These are phyloP conservation scores for Raphanus raphanistrum DNA, from an alignment of 345 rosid genomes.

Conservation along the genomic window DNA sequence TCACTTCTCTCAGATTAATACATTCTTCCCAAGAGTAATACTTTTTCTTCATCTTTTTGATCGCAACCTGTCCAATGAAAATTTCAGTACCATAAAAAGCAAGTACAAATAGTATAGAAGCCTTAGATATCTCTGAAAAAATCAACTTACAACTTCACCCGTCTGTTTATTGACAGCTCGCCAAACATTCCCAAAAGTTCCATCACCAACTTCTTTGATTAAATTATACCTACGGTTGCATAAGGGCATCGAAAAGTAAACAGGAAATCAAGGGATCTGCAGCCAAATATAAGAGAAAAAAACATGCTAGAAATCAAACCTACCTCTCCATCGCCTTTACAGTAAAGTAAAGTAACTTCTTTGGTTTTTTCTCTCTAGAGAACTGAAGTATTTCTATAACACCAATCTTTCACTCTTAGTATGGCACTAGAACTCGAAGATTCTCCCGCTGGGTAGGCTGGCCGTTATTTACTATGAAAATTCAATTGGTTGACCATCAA, in stretches of 20 bases:
- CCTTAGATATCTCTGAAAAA: neutral
- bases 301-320: conserved; percentile 23
- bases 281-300: neutral
- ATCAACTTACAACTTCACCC: conserved; percentile 79
- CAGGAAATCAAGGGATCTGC: neutral
- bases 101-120: neutral
- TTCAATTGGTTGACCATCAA: conserved; percentile 40
- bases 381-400: conserved; percentile 45
- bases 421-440: conserved; percentile 22
- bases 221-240: conserved; percentile 65
- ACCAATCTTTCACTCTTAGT: conserved; percentile 37
- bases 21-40: conserved; percentile 96
- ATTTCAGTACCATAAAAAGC: conserved; percentile 1
- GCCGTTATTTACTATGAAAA: conserved; percentile 55
- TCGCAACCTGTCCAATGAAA: conserved; percentile 68
- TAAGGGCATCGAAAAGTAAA: neutral
- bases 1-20: conserved; percentile 88
- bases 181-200: conserved; percentile 96
- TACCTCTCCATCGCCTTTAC: conserved; percentile 78
- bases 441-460: conserved; percentile 45
- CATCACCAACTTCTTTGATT: conserved; percentile 91
- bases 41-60: conserved; percentile 95
- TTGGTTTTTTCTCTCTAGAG: conserved; percentile 47
- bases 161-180: conserved; percentile 75
- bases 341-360: conserved; percentile 44